Percentiles rank a stretch among this genome's conserved stretches.
Evolutionary conservation across 2,329 filamentous ascomycete species (phyloP).

Genomic region (Botrytis elliptica): DNA sequence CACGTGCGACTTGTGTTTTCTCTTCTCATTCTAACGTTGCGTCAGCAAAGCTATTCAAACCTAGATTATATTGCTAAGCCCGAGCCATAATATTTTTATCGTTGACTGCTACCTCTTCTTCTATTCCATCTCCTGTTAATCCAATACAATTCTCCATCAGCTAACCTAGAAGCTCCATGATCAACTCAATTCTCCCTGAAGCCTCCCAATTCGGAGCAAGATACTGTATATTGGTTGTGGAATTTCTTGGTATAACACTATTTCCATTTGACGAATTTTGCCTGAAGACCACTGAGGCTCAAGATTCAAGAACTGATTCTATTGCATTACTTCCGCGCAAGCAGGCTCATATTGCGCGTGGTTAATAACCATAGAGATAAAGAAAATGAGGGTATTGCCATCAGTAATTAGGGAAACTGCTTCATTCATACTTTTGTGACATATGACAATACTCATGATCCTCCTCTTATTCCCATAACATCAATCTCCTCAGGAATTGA

Average conservation of each 20-base stretch:
- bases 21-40: no score
- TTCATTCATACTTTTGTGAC: not conserved
- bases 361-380: not conserved
- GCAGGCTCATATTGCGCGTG: not conserved
- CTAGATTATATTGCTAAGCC: no score
- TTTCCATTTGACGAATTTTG: conserved; percentile 20
- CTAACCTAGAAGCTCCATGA: no score
- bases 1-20: no score
- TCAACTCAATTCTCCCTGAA: not conserved
- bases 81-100: not conserved
- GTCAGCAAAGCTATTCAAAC: no score
- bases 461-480: not conserved
- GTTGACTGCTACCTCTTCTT: no score
- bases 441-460: not conserved
- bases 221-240: not conserved
- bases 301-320: not conserved
- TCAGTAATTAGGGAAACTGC: not conserved
- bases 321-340: not conserved
- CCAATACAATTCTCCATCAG: not conserved
- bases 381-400: not conserved
- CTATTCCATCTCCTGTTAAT: no score
- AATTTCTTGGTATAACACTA: not conserved
- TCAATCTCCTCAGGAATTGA: not conserved
- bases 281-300: conserved; percentile 29
- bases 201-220: not conserved